These are phyloP conservation scores for Tulasnella calospora DNA, from an alignment of 768 basidiomycete species.

Conservation along the genomic window DNA sequence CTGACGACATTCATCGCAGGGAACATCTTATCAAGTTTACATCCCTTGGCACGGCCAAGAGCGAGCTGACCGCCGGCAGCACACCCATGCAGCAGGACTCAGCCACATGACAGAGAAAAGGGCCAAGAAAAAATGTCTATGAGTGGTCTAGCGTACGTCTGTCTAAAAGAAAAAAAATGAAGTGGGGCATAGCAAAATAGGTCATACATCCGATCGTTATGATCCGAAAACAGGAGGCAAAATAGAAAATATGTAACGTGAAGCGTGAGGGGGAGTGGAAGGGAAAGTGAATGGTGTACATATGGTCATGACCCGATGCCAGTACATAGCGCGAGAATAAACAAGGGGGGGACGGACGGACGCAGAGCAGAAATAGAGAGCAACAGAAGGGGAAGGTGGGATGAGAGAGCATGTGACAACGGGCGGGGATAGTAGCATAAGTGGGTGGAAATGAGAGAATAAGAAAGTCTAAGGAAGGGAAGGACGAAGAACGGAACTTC, in stretches of 20 bases:
- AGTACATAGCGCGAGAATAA: conserved; percentile 6
- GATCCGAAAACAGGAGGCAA: neutral
- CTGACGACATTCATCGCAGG: neutral
- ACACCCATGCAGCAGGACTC: conserved; percentile 1
- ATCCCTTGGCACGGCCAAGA: neutral
- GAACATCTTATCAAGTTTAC: conserved; percentile 5
- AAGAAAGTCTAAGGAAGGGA: conserved; percentile 10
- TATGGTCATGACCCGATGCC: conserved; percentile 12
- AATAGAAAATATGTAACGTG: conserved; percentile 12
- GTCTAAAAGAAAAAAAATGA: neutral
- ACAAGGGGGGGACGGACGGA: neutral
- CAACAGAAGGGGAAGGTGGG: neutral
- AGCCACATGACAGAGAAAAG: neutral
- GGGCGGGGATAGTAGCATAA: conserved; percentile 11
- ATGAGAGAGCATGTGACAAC: neutral
- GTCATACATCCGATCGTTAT: conserved; percentile 1
- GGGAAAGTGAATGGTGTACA: conserved; percentile 11
- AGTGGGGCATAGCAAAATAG: neutral
- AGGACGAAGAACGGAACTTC: neutral
- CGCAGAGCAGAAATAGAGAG: conserved; percentile 8
- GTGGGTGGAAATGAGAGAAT: conserved; percentile 10
- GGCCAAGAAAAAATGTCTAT: conserved; percentile 5
- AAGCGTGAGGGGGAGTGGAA: conserved; percentile 9
- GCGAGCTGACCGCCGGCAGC: neutral
- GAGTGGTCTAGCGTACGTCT: conserved; percentile 11